A percentile compares a stretch with the other conserved stretches of the same genome.
Evolutionary conservation across 805 yeast genomes (phyloP).

Genomic region (Candida maesae): DNA sequence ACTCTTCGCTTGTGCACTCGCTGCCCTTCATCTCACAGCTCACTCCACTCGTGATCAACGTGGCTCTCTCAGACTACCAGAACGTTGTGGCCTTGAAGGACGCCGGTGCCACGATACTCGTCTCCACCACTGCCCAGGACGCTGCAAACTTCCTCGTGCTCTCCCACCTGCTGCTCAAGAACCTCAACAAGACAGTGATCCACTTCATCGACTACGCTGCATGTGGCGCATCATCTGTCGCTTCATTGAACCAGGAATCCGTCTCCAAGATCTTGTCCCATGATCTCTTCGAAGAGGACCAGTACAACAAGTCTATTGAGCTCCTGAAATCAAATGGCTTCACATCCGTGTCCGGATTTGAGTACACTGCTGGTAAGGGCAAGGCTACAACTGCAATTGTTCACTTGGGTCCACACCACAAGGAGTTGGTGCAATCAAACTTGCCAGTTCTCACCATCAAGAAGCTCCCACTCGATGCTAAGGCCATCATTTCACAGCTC

Average conservation of each 20-base stretch:
- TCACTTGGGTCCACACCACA: conserved; percentile 11
- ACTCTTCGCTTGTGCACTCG: conserved; percentile 49
- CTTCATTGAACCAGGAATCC: too few species aligned
- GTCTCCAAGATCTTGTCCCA: conserved; percentile 19
- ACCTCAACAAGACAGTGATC: conserved; percentile 52
- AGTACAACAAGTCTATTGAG: conserved; percentile 32
- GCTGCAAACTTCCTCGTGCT: conserved; percentile 51
- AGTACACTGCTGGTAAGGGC: conserved; percentile 43
- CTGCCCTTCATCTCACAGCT: conserved; percentile 54
- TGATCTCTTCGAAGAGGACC: conserved; percentile 20
- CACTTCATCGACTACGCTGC: conserved; percentile 62
- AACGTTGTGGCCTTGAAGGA: conserved; percentile 71
- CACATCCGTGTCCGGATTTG: conserved; percentile 29
- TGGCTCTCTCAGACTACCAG: conserved; percentile 64
- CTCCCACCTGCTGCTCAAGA: conserved; percentile 53
- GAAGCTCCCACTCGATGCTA: conserved; percentile 61
- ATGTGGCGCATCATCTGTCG: too few species aligned
- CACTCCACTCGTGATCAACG: conserved; percentile 54
- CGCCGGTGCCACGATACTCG: conserved; percentile 55
- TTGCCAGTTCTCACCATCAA: conserved; percentile 44
- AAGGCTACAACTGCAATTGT: conserved; percentile 51
- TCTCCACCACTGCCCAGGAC: conserved; percentile 60
- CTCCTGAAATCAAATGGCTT: conserved; percentile 25
- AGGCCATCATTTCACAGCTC: conserved; percentile 33
- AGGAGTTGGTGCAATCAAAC: too few species aligned